phyloP scores from a whole-genome alignment of 2,329 filamentous ascomycete genomes.

The Ophiostoma himal-ulmi region DNA sequence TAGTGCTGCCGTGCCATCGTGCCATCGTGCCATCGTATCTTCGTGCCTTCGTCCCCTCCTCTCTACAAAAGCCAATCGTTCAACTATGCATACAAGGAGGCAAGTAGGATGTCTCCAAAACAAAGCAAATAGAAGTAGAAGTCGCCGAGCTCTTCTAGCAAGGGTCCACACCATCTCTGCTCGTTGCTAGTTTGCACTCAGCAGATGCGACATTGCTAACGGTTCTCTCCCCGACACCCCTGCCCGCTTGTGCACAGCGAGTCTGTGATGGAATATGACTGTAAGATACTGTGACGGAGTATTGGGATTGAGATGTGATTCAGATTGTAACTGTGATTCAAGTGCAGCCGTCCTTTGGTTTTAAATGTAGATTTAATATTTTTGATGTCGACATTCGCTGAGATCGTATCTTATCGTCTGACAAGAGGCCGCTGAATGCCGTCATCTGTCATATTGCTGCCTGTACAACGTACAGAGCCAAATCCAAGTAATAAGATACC shows the following conservation, averaged over 20 bases:
- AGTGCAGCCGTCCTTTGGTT: not conserved
- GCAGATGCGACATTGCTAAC: not conserved
- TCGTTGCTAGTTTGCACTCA: not conserved
- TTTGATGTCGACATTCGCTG: not conserved
- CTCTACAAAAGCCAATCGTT: too few species aligned
- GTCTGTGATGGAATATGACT: not conserved
- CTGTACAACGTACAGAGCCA: not conserved
- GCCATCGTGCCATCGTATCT: not conserved
- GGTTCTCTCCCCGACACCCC: not conserved
- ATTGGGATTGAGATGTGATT: not conserved
- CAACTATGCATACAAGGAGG: too few species aligned
- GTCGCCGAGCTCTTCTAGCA: not conserved
- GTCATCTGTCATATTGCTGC: not conserved
- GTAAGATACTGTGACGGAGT: not conserved
- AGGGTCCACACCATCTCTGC: not conserved
- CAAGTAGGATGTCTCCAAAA: too few species aligned
- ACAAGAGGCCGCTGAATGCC: not conserved
- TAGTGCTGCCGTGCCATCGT: not conserved
- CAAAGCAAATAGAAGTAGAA: too few species aligned
- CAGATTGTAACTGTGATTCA: not conserved
- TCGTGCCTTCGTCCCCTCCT: not conserved
- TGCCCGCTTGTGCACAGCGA: not conserved
- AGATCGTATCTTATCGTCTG: not conserved
- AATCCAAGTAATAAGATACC: not conserved
- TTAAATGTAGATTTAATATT: not conserved